Conservation (phyloP, 1,139 yeast genomes). For the Kodamaea suecica region DNA sequence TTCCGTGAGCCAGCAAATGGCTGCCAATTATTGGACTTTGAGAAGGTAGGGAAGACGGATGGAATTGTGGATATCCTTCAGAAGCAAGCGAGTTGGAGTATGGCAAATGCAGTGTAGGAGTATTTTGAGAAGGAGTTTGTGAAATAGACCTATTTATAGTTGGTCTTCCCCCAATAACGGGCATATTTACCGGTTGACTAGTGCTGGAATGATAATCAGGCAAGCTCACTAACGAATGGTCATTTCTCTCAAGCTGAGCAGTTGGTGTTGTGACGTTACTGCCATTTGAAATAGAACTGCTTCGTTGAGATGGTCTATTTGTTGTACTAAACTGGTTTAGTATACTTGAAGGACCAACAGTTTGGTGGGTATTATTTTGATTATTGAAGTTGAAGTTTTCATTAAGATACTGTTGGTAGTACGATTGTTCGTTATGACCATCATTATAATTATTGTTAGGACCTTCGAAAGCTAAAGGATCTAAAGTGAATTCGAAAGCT, state of each 20-base stretch:
- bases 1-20: neutral
- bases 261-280: slow-evolving; percentile 7
- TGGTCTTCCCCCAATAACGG: slow-evolving; percentile 12
- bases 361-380: slow-evolving; percentile 2
- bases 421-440: slow-evolving; percentile 5
- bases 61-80: slow-evolving; percentile 7
- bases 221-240: slow-evolving; percentile 24
- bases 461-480: slow-evolving; percentile 36
- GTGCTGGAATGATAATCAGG: slow-evolving; percentile 17
- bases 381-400: slow-evolving; percentile 3
- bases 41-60: slow-evolving; percentile 10
- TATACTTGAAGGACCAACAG: slow-evolving; percentile 13
- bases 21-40: slow-evolving; percentile 9
- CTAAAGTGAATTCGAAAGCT: slow-evolving; percentile 29
- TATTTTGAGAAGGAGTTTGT: slow-evolving; percentile 14
- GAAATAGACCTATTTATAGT: slow-evolving; percentile 15
- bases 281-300: slow-evolving; percentile 12
- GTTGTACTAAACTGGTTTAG: slow-evolving; percentile 6
- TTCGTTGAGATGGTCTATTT: slow-evolving; percentile 4
- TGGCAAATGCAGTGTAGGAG: slow-evolving; percentile 3
- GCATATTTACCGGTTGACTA: slow-evolving; percentile 6
- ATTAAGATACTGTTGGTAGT: slow-evolving; percentile 7
- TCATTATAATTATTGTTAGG: slow-evolving; percentile 23
- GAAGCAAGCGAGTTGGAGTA: slow-evolving; percentile 1
- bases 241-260: slow-evolving; percentile 14